These are phyloP conservation scores for Starmerella ratchasimensis DNA, from an alignment of 805 yeast genomes.

Conservation along the genomic window DNA sequence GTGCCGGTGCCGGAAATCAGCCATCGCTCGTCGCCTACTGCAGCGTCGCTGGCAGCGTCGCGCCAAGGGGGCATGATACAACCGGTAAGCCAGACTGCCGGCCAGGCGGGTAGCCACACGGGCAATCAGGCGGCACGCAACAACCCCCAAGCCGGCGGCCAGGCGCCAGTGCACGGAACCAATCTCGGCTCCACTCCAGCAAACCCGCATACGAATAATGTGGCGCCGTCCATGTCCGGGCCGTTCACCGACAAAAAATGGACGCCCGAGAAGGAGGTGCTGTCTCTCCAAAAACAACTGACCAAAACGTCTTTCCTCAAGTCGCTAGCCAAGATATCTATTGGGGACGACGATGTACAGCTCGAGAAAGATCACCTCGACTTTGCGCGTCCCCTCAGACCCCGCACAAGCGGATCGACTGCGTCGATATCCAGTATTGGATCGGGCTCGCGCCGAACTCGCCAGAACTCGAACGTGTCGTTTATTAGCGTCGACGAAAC, in stretches of 20 bases:
- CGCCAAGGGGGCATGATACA: no score
- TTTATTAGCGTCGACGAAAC: constrained; percentile 2
- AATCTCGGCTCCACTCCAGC: no score
- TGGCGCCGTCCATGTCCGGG: not conserved
- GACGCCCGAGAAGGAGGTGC: constrained; percentile 1
- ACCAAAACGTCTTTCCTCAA: not conserved
- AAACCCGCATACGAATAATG: no score
- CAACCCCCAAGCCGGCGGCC: no score
- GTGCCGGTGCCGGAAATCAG: constrained; percentile 7
- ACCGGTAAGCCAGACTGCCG: no score
- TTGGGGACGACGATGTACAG: constrained; percentile 12
- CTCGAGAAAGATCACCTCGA: constrained; percentile 8
- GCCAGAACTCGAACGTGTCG: constrained; percentile 5
- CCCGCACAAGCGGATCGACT: not conserved
- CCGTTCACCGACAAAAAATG: not conserved
- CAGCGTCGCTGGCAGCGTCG: no score
- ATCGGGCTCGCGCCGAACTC: not conserved
- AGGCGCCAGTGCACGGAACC: no score
- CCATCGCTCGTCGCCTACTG: no score
- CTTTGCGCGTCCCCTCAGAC: not conserved
- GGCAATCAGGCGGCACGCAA: no score
- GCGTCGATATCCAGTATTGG: constrained; percentile 2
- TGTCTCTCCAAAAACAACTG: constrained; percentile 2
- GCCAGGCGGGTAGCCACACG: no score
- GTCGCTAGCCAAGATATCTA: not conserved